Conservation (phyloP, 1,284 basidiomycete species). For the Megacollybia platyphylla region DNA sequence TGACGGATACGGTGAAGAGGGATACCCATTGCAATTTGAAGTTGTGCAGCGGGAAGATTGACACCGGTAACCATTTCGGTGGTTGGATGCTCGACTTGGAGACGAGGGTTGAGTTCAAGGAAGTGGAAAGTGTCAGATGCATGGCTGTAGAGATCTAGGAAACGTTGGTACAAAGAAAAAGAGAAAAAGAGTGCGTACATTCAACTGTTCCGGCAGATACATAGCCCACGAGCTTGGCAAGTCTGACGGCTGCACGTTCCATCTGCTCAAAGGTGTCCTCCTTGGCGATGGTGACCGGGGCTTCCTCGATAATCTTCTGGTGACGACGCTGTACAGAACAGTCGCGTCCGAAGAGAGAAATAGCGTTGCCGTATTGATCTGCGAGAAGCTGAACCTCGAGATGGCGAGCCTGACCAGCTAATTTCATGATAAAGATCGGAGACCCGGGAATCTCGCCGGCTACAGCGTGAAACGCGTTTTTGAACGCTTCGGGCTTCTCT, state of each 20-base stretch:
- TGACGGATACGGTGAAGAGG: conserved; percentile 93
- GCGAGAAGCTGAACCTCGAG: conserved; percentile 97
- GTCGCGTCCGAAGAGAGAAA: conserved; percentile 97
- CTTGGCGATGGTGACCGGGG: conserved; percentile 94
- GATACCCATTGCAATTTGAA: conserved; percentile 98
- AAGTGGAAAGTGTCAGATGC: conserved; percentile 93
- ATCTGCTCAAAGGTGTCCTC: conserved; percentile 88
- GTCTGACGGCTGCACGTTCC: conserved; percentile 96
- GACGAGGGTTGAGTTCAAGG: conserved; percentile 97
- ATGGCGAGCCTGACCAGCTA: conserved; percentile 94
- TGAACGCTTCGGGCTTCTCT: conserved; percentile 76
- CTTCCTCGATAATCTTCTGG: conserved; percentile 99
- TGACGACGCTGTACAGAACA: conserved; percentile 99
- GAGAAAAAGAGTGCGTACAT: conserved; percentile 40
- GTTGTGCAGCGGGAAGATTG: conserved; percentile 94
- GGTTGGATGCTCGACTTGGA: conserved; percentile 98
- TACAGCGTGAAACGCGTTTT: conserved; percentile 89
- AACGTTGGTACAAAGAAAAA: conserved; percentile 1
- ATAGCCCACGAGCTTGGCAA: conserved; percentile 97
- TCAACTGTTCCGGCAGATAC: conserved; percentile 98
- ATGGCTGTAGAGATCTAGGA: conserved; percentile 85
- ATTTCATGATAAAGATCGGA: conserved; percentile 99
- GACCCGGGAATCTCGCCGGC: conserved; percentile 96
- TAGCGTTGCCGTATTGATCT: conserved; percentile 99
- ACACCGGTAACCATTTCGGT: conserved; percentile 99